A percentile compares a stretch with the other conserved stretches of the same genome.
Evolutionary conservation across 1,284 basidiomycete species (phyloP).

Genomic region (Coniophora puteana): DNA sequence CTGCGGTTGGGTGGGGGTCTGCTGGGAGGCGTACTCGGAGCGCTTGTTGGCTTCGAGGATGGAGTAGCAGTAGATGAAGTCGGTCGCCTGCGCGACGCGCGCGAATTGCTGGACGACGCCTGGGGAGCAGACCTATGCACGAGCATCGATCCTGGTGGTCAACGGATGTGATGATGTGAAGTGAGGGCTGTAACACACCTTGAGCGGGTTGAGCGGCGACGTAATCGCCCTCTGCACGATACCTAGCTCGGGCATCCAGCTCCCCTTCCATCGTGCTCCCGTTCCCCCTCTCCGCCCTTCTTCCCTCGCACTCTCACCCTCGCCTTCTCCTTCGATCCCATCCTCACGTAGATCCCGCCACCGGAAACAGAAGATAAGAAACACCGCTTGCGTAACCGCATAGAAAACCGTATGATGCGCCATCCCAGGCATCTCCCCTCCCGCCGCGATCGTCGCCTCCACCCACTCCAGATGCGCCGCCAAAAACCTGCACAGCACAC

Average conservation of each 20-base stretch:
- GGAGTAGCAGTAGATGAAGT: constrained; percentile 94
- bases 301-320: too few relatives aligned
- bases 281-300: constrained; percentile 34
- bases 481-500: constrained; percentile 84
- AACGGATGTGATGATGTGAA: neutral
- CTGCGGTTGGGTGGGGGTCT: too few relatives aligned
- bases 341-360: constrained; percentile 85
- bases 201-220: constrained; percentile 87
- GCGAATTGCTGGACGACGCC: constrained; percentile 95
- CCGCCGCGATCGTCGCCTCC: constrained; percentile 48
- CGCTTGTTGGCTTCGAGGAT: constrained; percentile 86
- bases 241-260: constrained; percentile 85
- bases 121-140: constrained; percentile 75
- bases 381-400: constrained; percentile 89
- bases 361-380: constrained; percentile 97
- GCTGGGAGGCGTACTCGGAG: constrained; percentile 43
- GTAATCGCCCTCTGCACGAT: constrained; percentile 81
- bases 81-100: constrained; percentile 86
- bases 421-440: constrained; percentile 32
- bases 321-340: constrained; percentile 48
- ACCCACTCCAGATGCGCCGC: constrained; percentile 70
- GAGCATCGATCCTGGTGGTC: neutral
- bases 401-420: constrained; percentile 82
- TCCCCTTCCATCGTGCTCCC: constrained; percentile 38
- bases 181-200: constrained; percentile 41